Evolutionary conservation across 2,329 filamentous ascomycete genomes (phyloP).

Genomic region (Cordyceps farinosa): DNA sequence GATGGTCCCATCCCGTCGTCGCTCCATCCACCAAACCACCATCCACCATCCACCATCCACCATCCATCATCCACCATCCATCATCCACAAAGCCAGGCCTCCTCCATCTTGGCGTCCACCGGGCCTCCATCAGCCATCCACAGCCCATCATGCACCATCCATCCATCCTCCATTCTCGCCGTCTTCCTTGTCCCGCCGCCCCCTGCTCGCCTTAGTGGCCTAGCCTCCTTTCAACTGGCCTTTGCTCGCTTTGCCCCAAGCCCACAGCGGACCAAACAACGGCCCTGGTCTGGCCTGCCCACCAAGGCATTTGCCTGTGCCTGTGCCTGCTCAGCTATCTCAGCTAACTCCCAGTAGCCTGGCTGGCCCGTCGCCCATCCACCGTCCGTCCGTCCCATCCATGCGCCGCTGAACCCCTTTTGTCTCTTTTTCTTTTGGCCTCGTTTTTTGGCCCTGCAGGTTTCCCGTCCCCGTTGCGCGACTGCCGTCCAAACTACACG

Average conservation of each 20-base stretch:
- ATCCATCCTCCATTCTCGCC: background rate
- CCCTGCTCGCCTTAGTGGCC: background rate
- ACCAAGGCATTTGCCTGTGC: background rate
- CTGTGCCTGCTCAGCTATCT: too few species aligned
- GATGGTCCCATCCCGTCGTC: constrained; percentile 7
- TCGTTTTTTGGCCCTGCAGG: background rate
- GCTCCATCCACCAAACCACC: background rate
- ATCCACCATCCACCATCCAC: background rate
- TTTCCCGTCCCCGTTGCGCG: constrained; percentile 10
- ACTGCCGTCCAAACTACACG: constrained; percentile 2
- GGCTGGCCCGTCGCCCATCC: background rate
- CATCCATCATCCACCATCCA: background rate
- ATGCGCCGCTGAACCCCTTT: constrained; percentile 15
- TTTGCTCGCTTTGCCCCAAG: background rate
- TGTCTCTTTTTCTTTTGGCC: constrained; percentile 8
- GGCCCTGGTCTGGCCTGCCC: background rate
- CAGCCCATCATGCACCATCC: background rate
- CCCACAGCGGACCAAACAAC: background rate
- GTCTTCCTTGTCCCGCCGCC: background rate
- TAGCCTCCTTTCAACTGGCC: background rate
- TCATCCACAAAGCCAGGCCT: background rate
- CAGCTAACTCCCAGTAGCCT: too few species aligned
- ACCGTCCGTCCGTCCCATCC: constrained; percentile 5
- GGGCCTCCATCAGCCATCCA: background rate
- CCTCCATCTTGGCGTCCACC: too few species aligned